Percentiles rank a stretch among this genome's conserved stretches.
Conservation (phyloP, 2,329 filamentous ascomycete species). For the Sordariomycetes sp. region DNA sequence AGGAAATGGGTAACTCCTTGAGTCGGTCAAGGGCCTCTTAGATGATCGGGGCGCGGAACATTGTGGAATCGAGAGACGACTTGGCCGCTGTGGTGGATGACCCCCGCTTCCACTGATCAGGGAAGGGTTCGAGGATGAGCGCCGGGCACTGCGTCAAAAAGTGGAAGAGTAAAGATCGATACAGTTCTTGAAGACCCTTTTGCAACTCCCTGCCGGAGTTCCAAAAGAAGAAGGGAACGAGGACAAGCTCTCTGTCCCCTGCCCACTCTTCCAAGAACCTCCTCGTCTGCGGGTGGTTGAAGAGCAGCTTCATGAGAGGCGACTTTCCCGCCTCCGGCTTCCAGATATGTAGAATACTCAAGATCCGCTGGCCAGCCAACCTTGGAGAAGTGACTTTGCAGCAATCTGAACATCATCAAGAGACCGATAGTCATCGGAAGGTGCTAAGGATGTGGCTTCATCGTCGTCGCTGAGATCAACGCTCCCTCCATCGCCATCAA, state of each 20-base stretch:
- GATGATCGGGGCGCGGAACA: not conserved
- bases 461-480: not conserved
- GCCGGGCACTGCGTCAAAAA: not conserved
- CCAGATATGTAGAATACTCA: slow-evolving; percentile 30
- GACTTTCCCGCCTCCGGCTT: slow-evolving; percentile 30
- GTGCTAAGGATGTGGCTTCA: not conserved
- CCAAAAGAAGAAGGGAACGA: slow-evolving; percentile 32
- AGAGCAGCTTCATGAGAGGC: slow-evolving; percentile 26
- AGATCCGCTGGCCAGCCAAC: not conserved
- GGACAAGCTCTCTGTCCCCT: too few relatives aligned
- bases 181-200: slow-evolving; percentile 2
- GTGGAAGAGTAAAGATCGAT: slow-evolving; percentile 3
- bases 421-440: not conserved
- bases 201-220: slow-evolving; percentile 21
- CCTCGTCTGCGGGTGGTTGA: slow-evolving; percentile 6
- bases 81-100: not conserved
- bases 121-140: not conserved
- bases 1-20: not conserved
- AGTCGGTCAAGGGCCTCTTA: not conserved
- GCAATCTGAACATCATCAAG: not conserved
- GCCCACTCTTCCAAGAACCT: slow-evolving; percentile 8
- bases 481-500: too few relatives aligned
- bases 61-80: not conserved
- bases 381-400: not conserved
- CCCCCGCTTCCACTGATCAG: not conserved